Base-by-base conservation (phyloP, 2,329 filamentous ascomycete species). In the Alternaria solani region DNA sequence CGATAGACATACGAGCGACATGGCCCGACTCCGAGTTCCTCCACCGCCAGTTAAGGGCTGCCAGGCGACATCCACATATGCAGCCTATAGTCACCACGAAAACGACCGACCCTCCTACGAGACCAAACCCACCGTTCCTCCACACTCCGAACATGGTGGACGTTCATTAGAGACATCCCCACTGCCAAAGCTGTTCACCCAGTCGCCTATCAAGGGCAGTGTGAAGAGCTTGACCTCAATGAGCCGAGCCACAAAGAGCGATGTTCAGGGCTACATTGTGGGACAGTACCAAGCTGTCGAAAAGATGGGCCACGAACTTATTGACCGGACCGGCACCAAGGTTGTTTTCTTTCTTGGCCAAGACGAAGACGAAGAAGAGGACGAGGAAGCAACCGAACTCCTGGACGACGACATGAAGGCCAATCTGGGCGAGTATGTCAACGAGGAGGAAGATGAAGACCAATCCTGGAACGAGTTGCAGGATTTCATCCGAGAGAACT, bases 261-360 rank as follows among this genome's bases (percentile, higher is more conserved):
- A 56, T 38, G 48, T 60, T 3, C 57, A 61, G 25, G 52, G 55
- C 18, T 61, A 44, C 23, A 32, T 57, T 32, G 9, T 39, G 3
- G 52, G 32, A 11, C 28, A 46, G 9, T 57, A 49, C 38, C 39
- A 28, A 16, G 39, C 52, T 16, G 28, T 20, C 6, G 14, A 47
- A 12, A 59, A 63, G 47, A 14, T 28, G 7, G 34, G 55, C 25
- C 48, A 59, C 23, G 53, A 65, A 20, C 12, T 41, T 11, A 62
- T 46, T 20, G 49, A 61, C 18, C 55, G 49, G 0, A 61, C 55
- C 0, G 55, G 62, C 36, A 59, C 41, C 4, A 61, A 51, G 30
- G 42, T 52, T 3, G 39, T 63, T 14, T 55, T 55, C 14, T 30
- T 48, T 2, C 34, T 64, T 41, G 5, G 39, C 2, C 32, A 34